Evolutionary conservation across 1,284 basidiomycete species (phyloP), one percentile per base, ranked within the genome.

Genomic region (Cryptococcus jaspeensis): DNA sequence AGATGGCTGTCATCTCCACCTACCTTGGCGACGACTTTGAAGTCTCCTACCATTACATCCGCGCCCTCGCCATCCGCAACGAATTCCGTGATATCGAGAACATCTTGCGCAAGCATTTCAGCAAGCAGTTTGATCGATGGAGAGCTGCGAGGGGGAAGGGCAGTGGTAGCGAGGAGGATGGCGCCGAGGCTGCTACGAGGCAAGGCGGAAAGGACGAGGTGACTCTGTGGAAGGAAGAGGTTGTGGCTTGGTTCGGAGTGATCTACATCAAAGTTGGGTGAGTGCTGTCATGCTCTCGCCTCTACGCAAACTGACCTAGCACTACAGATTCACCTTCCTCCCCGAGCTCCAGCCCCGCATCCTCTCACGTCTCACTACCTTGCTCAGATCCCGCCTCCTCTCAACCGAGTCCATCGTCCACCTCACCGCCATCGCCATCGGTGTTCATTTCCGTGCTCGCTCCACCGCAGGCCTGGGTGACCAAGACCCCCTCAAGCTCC

Each of bases 1-100:
- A 98, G 77, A 85, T 99, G 28, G 95, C 94, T 1, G 93, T 98
- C 48, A 83, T 99, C 28, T 85, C 92, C 1, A 86, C 87, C 22
- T 94, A 94, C 74, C 81, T 87, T 65, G 83, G 83, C 61, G 92
- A 97, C 75, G 81, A 83, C n/a, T 92, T 96, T 65, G 80, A 81
- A 28, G 87, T 90, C 32, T 80, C 90, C 15, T 84, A 90, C 63
- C 87, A 94, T 73, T 95, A 97, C 77, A 94, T 94, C 70, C 87
- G 92, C 39, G 91, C 95, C 0, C 80, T 98, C 6, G 95, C 92
- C 66, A 89, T 93, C 46, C 83, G 84, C 32, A 83, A 85, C 55
- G 90, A 92, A 0, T 98, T 94, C 77, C 87, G 90, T 37, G 89
- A 90, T 1, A 92, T 92, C 1, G 83, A 85, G 5, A 87, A 89